Base-by-base conservation (phyloP, 805 yeast genomes). In the Suhomyces sp. region DNA sequence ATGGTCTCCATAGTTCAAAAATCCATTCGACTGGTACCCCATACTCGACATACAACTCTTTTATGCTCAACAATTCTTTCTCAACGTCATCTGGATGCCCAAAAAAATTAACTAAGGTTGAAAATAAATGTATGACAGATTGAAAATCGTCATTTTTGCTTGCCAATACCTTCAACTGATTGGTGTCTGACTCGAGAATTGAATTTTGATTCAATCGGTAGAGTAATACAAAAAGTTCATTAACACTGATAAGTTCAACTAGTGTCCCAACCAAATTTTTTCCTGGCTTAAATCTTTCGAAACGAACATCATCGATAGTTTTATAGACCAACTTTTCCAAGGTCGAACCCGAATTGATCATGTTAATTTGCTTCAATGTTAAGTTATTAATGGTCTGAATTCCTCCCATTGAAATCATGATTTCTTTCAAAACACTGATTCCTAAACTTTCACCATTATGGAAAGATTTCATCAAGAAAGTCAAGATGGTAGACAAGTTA, bases 391-490 rank as follows among this genome's bases (percentile, higher is more conserved):
- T 73, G 25, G 80, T 71, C 44, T 79, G 81, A 25, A 90, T 75
- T 9, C 97, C 97, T 20, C 90, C 86, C 81, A 87, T 86, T 8
- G 78, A 68, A 11, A 70, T 60, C 9, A 88, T 57, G 20, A 88
- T 62, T 39, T 87, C 91, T 40, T 76, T 76, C 25, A 90, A 58
- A 11, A 91, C 69, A 12, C 82, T 66, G 4, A 85, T 58, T 5
- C 82, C 81, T 15, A 80, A 70, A 1, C 74, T 68, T 29, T 81
- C 83, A 3, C 75, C 76, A 4, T 60, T 52, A 45, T 80, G 82
- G 25, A 91, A 65, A 20, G 81, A 77, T 47, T 82, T 83, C 25
- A 82, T 50, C 6, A 83, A 57, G 50, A 72, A 83, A 2, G 64
- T 60, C 11, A 88, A 53, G 9, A 91, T 60, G 4, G 91, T 87